These are phyloP conservation scores for Elongisporangium prolatum DNA, from an alignment of 352 stramenopile genomes.

Conservation along the genomic window DNA sequence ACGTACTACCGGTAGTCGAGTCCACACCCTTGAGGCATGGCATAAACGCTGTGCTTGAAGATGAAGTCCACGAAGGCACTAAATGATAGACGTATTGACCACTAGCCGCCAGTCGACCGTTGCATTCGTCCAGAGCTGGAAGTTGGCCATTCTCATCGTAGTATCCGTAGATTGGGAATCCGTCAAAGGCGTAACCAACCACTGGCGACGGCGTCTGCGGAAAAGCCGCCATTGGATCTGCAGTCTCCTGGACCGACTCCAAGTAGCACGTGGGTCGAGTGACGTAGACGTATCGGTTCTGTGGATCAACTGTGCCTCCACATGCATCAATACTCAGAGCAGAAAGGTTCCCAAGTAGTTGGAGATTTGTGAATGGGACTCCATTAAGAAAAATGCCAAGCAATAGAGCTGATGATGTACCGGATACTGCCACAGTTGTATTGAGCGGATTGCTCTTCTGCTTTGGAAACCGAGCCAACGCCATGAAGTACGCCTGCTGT, in stretches of 20 bases:
- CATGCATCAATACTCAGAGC: constrained; percentile 26
- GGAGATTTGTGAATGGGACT: constrained; percentile 33
- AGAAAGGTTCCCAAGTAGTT: constrained; percentile 7
- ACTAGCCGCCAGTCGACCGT: constrained; percentile 30
- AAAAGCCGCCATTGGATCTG: neutral
- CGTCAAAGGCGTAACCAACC: constrained; percentile 61
- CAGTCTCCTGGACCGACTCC: constrained; percentile 3
- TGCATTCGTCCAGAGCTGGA: constrained; percentile 52
- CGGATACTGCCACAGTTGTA: constrained; percentile 2
- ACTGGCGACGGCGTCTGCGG: constrained; percentile 19
- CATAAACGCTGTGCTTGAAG: constrained; percentile 25
- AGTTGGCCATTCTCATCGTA: constrained; percentile 42
- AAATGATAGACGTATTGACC: constrained; percentile 62
- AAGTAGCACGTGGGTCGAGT: constrained; percentile 39
- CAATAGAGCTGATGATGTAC: constrained; percentile 18
- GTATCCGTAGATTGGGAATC: constrained; percentile 46
- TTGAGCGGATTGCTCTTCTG: constrained; percentile 24
- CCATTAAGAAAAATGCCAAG: constrained; percentile 59
- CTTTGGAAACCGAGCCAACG: constrained; percentile 43
- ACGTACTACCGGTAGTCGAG: constrained; percentile 4
- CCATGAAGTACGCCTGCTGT: constrained; percentile 54
- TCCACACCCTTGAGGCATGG: constrained; percentile 54
- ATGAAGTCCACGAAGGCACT: constrained; percentile 5
- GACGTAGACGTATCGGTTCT: constrained; percentile 48
- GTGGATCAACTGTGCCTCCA: constrained; percentile 38